A percentile compares a stretch with the other conserved stretches of the same genome.
These are phyloP conservation scores for Karstenula rhodostoma DNA, from an alignment of 2,329 filamentous ascomycete genomes.

Conservation along the genomic window DNA sequence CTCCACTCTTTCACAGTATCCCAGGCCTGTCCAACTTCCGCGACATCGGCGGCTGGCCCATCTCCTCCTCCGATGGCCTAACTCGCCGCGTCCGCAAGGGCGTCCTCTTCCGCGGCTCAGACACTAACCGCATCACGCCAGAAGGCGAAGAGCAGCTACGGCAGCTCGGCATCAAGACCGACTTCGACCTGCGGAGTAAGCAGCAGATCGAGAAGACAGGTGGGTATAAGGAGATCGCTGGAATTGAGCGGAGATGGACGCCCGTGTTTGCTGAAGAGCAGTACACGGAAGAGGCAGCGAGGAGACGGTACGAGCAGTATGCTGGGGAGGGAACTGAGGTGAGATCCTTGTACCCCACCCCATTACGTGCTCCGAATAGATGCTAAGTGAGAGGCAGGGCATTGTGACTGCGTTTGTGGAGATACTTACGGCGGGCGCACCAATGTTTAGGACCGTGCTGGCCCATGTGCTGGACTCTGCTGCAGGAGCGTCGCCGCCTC, in stretches of 20 bases:
- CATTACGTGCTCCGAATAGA: no score
- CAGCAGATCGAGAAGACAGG: conserved; percentile 61
- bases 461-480: conserved; percentile 58
- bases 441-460: conserved; percentile 66
- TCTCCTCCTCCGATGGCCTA: conserved; percentile 3
- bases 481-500: conserved; percentile 28
- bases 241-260: conserved; percentile 61
- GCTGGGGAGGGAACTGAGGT: conserved; percentile 60
- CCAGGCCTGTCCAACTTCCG: conserved; percentile 43
- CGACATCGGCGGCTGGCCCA: conserved; percentile 40
- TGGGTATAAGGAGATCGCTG: conserved; percentile 50
- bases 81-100: conserved; percentile 55
- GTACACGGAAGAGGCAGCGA: conserved; percentile 68
- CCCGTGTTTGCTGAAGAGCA: conserved; percentile 70
- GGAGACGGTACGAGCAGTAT: conserved; percentile 66
- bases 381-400: conserved; percentile 49
- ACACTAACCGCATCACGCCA: conserved; percentile 55
- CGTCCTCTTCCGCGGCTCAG: conserved; percentile 71
- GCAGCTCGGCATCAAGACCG: conserved; percentile 64
- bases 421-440: conserved; percentile 64
- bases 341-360: not conserved
- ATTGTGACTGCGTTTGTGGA: conserved; percentile 69
- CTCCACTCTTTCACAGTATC: conserved; percentile 35
- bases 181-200: conserved; percentile 73
- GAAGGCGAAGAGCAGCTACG: conserved; percentile 31